Base-by-base conservation (phyloP, 2,329 filamentous ascomycete species). In the Elsinoe perseae region DNA sequence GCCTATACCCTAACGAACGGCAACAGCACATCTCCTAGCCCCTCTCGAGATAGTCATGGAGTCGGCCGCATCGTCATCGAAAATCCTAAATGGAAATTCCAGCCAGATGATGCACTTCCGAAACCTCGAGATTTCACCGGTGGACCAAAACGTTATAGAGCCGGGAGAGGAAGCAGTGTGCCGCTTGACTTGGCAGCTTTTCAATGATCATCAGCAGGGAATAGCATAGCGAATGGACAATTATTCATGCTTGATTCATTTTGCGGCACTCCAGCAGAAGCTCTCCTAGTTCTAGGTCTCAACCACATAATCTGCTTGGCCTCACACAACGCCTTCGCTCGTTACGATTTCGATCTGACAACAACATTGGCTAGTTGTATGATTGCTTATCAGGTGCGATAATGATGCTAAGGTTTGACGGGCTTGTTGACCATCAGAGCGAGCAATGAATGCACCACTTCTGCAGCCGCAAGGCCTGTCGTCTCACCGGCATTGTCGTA, bases 131-230 rank as follows among this genome's bases (percentile, higher is more conserved):
- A 87, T 1, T 96, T 95, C 66, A 73, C 77, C 1, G 86, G 86
- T n/a, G 83, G 81, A 2, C 73, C 79, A 18, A 90, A 86, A 69
- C 83, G 82, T 68, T 98, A 97, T 71, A 80, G 92, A 60, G 93
- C 93, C 32, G 93, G 93, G 7, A 81, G 92, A 67, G 92, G 90
- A 28, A 96, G 90, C 73, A 96, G 88, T 75, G 91, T 97, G 63
- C 93, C 93, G 27, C 75, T 97, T 64, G 89, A 97, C 75, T 72
- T 98, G 67, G 82, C 77, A 62, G 76, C 79, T 12, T 77, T 86
- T 58, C 70, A 74, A 46, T 77, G 63, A 48, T 52, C 25, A 20
- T 32, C 6, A 3, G n/a, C n/a, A n/a, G 4, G 10, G 10, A 36
- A 16, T 28, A 38, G 28, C 48, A 52, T 38, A 52, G 48, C 48